These are phyloP conservation scores for Lactarius tabidus DNA, from an alignment of 768 basidiomycete genomes.

Conservation along the genomic window DNA sequence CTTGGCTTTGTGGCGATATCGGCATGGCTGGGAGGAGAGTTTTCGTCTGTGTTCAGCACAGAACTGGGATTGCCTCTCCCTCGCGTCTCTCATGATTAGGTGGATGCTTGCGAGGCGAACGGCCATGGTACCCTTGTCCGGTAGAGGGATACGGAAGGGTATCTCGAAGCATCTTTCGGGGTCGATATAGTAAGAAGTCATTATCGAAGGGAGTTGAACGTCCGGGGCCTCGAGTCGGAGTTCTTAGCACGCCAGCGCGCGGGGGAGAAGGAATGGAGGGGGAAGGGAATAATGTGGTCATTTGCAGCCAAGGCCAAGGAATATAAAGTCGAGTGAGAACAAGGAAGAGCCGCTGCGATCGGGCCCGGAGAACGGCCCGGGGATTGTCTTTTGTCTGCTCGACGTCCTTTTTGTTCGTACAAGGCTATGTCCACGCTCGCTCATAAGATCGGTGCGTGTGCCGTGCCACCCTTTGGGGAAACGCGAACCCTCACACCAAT, in stretches of 20 bases:
- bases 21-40: constrained; percentile 1
- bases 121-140: constrained; percentile 12
- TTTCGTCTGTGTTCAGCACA: constrained; percentile 11
- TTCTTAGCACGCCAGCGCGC: constrained; percentile 19
- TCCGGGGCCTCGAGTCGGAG: constrained; percentile 12
- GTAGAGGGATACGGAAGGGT: constrained; percentile 16
- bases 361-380: not conserved
- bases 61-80: constrained; percentile 18
- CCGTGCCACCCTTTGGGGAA: not conserved
- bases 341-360: not conserved
- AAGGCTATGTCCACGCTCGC: constrained; percentile 30
- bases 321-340: constrained; percentile 1
- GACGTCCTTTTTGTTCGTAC: not conserved
- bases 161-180: constrained; percentile 21
- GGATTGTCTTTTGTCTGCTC: not conserved
- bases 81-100: constrained; percentile 10
- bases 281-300: not conserved
- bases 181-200: constrained; percentile 20
- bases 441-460: constrained; percentile 46
- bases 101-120: constrained; percentile 16
- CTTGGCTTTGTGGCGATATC: constrained; percentile 16
- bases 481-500: not conserved
- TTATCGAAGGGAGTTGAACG: not conserved
- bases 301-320: not conserved
- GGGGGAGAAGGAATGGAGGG: constrained; percentile 13